These are phyloP conservation scores for Diplodia mutila DNA, from an alignment of 2,329 filamentous ascomycete species.

Conservation along the genomic window DNA sequence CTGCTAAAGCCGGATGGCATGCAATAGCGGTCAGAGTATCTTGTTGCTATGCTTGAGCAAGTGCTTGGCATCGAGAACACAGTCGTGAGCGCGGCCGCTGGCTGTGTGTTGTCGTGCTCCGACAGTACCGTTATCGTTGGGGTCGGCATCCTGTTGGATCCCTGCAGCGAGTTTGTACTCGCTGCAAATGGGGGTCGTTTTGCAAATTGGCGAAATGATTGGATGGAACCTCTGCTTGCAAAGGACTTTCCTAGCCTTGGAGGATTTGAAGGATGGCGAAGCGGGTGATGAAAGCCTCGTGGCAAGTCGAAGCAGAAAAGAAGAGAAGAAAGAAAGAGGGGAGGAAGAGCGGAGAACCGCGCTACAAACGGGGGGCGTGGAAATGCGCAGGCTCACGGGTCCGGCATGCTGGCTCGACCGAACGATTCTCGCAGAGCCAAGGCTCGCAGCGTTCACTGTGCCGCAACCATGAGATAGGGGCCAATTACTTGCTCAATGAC, in stretches of 20 bases:
- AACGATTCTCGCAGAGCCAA: not conserved
- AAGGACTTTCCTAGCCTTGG: not conserved
- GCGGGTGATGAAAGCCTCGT: not conserved
- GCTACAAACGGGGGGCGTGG: not conserved
- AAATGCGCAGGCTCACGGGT: not conserved
- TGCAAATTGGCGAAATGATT: not conserved
- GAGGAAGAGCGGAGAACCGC: not conserved
- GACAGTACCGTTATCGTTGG: not conserved
- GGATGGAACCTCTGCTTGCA: not conserved
- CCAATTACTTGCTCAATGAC: not conserved
- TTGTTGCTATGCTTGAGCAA: not conserved
- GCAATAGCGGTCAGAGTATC: not conserved
- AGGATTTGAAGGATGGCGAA: not conserved
- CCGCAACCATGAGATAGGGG: constrained; percentile 1
- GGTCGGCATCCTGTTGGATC: not conserved
- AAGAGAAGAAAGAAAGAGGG: not conserved
- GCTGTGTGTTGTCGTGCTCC: not conserved
- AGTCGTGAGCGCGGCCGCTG: not conserved
- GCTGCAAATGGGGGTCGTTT: too few relatives aligned
- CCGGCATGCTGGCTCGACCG: not conserved
- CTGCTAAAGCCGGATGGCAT: not conserved
- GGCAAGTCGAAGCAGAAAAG: not conserved
- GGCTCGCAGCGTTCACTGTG: not conserved
- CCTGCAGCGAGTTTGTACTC: too few relatives aligned
- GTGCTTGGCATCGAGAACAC: not conserved